A percentile compares a stretch with the other conserved stretches of the same genome.
Conservation (phyloP, 202 grass and related monocot genomes). For the Cymbopogon flexuosus region DNA sequence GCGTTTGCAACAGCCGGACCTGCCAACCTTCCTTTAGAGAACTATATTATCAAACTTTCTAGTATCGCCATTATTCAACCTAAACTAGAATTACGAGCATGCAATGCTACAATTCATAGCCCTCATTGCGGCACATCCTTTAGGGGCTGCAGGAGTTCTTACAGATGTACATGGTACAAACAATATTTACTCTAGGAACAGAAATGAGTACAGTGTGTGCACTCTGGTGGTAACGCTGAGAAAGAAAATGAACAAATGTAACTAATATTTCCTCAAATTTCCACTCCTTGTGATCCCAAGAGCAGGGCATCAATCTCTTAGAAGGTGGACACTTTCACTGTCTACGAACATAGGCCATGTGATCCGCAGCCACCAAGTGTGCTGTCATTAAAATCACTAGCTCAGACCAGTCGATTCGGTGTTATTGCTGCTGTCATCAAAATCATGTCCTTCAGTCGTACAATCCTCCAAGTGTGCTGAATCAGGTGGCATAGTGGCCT, state of each 20-base stretch:
- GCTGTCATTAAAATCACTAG: constrained; percentile 17
- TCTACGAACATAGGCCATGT: neutral
- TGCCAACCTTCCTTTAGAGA: neutral
- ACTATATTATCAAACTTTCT: neutral
- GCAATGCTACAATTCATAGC: neutral
- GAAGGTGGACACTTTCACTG: neutral
- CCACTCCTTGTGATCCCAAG: neutral
- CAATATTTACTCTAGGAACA: constrained; percentile 16
- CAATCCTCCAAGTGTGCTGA: constrained; percentile 43
- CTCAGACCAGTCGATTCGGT: constrained; percentile 33
- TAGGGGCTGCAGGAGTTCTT: neutral
- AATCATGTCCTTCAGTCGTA: constrained; percentile 43
- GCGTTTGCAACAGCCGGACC: neutral
- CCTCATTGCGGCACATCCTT: neutral
- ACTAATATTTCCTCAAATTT: neutral
- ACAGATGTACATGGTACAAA: neutral
- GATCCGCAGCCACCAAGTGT: constrained; percentile 1
- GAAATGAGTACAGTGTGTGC: neutral
- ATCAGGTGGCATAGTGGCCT: constrained; percentile 38
- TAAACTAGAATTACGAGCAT: constrained; percentile 12
- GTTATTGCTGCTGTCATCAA: constrained; percentile 41
- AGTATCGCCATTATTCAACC: neutral
- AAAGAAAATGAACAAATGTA: neutral
- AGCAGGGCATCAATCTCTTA: neutral
- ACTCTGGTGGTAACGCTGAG: neutral